phyloP scores from a whole-genome alignment of 768 basidiomycete species.

The Fibroporia radiculosa region DNA sequence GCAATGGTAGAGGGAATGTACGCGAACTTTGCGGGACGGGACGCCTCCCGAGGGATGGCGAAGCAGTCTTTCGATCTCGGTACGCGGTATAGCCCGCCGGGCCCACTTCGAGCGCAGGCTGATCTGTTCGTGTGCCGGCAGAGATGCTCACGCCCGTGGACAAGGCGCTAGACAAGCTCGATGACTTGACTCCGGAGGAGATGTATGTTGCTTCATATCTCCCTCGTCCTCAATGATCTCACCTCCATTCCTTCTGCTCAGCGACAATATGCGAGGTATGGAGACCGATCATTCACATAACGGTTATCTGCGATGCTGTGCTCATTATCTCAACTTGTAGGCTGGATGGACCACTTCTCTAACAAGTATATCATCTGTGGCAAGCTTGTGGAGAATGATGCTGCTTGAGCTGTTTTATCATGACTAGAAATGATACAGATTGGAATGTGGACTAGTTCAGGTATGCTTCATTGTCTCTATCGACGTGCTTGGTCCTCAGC shows the following conservation, averaged over 20 bases:
- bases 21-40: constrained; percentile 94
- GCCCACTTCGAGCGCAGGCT: constrained; percentile 2
- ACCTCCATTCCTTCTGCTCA: constrained; percentile 23
- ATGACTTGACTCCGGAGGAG: constrained; percentile 73
- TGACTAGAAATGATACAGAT: no score
- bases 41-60: constrained; percentile 95
- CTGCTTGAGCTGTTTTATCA: constrained; percentile 8
- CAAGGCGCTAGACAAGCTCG: constrained; percentile 76
- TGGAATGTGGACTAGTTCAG: no score
- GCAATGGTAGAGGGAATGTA: constrained; percentile 79
- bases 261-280: constrained; percentile 90
- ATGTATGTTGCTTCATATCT: constrained; percentile 46
- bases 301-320: background rate
- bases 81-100: constrained; percentile 26
- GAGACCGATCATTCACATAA: constrained; percentile 1
- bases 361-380: constrained; percentile 92
- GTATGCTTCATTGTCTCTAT: no score
- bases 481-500: no score
- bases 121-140: no score
- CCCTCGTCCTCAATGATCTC: background rate
- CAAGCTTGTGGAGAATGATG: constrained; percentile 76
- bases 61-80: constrained; percentile 95
- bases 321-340: constrained; percentile 27
- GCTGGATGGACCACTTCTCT: constrained; percentile 92
- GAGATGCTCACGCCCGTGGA: constrained; percentile 91